A percentile compares a stretch with the other conserved stretches of the same genome.
These are phyloP conservation scores for Pisolithus albus DNA, from an alignment of 768 basidiomycete species.

Conservation along the genomic window DNA sequence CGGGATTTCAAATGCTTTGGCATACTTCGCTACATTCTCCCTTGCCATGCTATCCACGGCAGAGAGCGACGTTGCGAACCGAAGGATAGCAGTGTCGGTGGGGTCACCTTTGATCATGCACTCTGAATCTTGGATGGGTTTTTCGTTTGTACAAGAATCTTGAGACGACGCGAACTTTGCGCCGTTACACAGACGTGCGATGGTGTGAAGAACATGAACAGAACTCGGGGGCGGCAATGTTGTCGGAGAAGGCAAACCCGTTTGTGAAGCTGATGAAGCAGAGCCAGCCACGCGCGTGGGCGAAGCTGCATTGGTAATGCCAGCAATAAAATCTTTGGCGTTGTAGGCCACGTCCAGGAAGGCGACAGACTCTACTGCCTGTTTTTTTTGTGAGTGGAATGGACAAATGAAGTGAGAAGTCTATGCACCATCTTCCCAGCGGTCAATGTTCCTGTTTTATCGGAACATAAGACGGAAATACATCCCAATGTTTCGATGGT, in stretches of 20 bases:
- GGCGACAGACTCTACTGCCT: slow-evolving; percentile 37
- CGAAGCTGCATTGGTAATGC: too few species aligned
- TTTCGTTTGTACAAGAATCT: slow-evolving; percentile 13
- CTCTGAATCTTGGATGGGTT: slow-evolving; percentile 21
- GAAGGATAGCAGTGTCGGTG: slow-evolving; percentile 42
- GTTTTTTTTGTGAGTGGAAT: neutral
- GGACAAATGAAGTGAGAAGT: neutral
- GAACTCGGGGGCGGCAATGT: slow-evolving; percentile 10
- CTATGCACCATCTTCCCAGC: slow-evolving; percentile 39
- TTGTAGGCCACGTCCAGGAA: slow-evolving; percentile 26
- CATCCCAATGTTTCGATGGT: slow-evolving; percentile 50
- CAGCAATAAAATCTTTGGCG: slow-evolving; percentile 8
- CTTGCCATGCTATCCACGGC: slow-evolving; percentile 22
- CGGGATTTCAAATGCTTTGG: slow-evolving; percentile 31
- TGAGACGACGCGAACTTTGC: slow-evolving; percentile 37
- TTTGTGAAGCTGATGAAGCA: slow-evolving; percentile 5
- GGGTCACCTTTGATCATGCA: slow-evolving; percentile 40
- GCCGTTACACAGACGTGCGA: slow-evolving; percentile 53
- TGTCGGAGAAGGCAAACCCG: slow-evolving; percentile 2
- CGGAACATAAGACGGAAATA: slow-evolving; percentile 47
- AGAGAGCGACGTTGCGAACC: slow-evolving; percentile 33
- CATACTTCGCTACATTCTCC: slow-evolving; percentile 13
- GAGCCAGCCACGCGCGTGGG: too few species aligned
- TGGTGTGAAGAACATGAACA: slow-evolving; percentile 28
- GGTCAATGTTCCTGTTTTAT: slow-evolving; percentile 51